Base-by-base conservation (phyloP, 2,329 filamentous ascomycete species). In the Pezicula carpinea region DNA sequence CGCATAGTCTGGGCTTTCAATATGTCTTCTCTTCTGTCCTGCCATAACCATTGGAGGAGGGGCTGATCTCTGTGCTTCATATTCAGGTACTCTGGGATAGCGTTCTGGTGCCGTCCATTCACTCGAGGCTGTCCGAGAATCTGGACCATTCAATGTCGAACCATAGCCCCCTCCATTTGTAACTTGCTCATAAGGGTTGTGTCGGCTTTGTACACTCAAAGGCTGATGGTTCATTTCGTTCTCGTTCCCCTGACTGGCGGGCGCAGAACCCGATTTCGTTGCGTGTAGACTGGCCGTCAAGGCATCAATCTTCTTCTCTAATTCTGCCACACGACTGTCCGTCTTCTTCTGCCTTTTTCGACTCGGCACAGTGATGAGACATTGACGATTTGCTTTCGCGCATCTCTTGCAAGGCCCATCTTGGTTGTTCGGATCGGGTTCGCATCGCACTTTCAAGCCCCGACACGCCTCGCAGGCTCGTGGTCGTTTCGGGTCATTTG, bases 261-360 rank as follows among this genome's bases (percentile, higher is more conserved):
- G 32, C 6, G 36, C 23, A 44, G 49, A 33, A 21, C 46, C 54
- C 36, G 56, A 53, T 45, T 58, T 60, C 22, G 57, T 57, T 33
- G 60, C 59, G 39, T 63, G 62, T 31, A 72, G 55, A 43, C 59
- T 59, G 17, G 65, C 64, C 23, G 67, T 62, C 60, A 72, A 64
- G 1, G 64, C 63, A 44, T 66, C 59, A 52, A 72, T 69, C 51
- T 71, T 69, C 52, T 65, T 64, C 58, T 72, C 69, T 41, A 72
- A 55, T 51, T 72, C 69, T 32, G 68, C 66, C 4, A 72, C 69
- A 21, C 69, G 54, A 32, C 67, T 70, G 43, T 72, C 69, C 6
- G 69, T 70, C 50, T 70, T 65, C 55, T 71, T 71, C 42, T 69
- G 64, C 48, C 68, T 64, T 54, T 69, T 71, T 17, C 69, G 64